phyloP scores from a whole-genome alignment of 78 protist species.

The Chrysochromulina parva region DNA sequence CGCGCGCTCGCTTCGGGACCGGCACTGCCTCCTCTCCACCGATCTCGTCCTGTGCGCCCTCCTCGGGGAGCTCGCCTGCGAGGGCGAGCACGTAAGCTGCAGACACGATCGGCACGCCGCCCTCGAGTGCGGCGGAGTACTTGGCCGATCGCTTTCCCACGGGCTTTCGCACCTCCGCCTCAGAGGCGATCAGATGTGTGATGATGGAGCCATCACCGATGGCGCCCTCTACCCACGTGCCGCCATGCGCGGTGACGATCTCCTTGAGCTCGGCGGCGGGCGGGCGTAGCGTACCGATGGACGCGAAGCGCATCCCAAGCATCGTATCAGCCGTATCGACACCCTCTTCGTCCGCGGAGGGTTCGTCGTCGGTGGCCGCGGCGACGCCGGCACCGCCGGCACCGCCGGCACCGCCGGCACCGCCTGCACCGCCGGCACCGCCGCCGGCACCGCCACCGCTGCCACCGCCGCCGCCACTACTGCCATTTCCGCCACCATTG shows the following conservation, averaged over 20 bases:
- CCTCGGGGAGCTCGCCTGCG: neutral
- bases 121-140: neutral
- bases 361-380: too few relatives aligned
- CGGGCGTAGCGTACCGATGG: neutral
- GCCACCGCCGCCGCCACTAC: too few relatives aligned
- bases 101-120: neutral
- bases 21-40: too few relatives aligned
- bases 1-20: too few relatives aligned
- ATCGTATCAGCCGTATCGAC: neutral
- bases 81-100: neutral
- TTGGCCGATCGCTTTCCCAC: neutral
- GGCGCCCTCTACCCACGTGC: neutral
- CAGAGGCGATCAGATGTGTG: neutral
- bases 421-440: too few relatives aligned
- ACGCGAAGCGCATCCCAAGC: neutral
- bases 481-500: too few relatives aligned
- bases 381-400: too few relatives aligned
- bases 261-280: neutral
- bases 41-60: too few relatives aligned
- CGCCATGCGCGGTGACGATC: neutral
- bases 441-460: too few relatives aligned
- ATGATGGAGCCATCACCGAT: neutral
- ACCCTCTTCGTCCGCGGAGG: too few relatives aligned
- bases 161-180: neutral
- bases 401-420: too few relatives aligned